Percentiles rank a stretch among this genome's conserved stretches.
phyloP scores from a whole-genome alignment of 352 stramenopile species.

The Pythium rishiriense region DNA sequence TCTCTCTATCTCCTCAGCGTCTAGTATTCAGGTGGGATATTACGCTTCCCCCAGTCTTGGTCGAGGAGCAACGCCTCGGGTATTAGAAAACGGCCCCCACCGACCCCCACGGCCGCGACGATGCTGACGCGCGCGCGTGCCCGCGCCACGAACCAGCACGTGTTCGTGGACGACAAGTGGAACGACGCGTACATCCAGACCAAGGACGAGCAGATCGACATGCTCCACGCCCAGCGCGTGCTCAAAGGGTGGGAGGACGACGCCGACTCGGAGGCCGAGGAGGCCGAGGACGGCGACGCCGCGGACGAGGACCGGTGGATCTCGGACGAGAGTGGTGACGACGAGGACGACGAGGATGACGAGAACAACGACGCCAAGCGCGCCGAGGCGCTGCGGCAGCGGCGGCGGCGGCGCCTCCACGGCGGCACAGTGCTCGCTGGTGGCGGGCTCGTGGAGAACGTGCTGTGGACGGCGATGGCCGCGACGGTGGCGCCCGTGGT shows the following conservation, averaged over 20 bases:
- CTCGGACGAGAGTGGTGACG: conserved; percentile 16
- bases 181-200: conserved; percentile 82
- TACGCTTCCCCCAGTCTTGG: no score
- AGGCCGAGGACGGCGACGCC: conserved; percentile 15
- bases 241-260: conserved; percentile 54
- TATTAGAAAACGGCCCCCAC: no score
- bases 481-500: conserved; percentile 43
- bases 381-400: not conserved
- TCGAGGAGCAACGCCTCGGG: no score
- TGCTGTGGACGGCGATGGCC: conserved; percentile 53
- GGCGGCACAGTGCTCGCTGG: conserved; percentile 15
- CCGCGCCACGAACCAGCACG: conserved; percentile 58
- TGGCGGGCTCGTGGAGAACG: conserved; percentile 43
- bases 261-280: conserved; percentile 37
- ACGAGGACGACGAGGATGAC: conserved; percentile 12
- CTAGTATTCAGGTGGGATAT: conserved; percentile 14
- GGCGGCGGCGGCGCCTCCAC: not conserved
- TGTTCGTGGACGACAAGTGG: conserved; percentile 85
- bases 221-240: conserved; percentile 49
- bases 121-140: conserved; percentile 78
- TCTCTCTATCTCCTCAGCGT: not conserved
- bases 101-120: not conserved
- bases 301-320: conserved; percentile 26
- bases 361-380: not conserved
- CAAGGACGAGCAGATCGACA: conserved; percentile 85